A percentile compares a stretch with the other conserved stretches of the same genome.
These are phyloP conservation scores for Melastoma candidum DNA, from an alignment of 441 rosid genomes.

Conservation along the genomic window DNA sequence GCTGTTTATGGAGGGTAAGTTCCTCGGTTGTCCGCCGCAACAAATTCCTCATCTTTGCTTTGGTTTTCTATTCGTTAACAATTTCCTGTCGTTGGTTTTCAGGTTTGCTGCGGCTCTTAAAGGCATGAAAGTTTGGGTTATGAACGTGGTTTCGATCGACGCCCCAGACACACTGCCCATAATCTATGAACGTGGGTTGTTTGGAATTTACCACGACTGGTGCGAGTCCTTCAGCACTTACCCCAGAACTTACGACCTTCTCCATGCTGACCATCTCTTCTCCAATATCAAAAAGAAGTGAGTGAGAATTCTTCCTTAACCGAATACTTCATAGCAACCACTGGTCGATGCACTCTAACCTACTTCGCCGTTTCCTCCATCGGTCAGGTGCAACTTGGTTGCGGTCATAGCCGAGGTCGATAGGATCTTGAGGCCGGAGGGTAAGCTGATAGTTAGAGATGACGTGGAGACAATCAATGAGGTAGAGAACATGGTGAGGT, in stretches of 20 bases:
- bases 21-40: not conserved
- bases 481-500: slow-evolving; percentile 10
- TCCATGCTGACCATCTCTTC: slow-evolving; percentile 94
- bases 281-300: slow-evolving; percentile 69
- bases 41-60: not conserved
- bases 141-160: slow-evolving; percentile 81
- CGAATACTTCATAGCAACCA: no score
- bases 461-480: slow-evolving; percentile 5
- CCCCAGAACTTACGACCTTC: slow-evolving; percentile 89
- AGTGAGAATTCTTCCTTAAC: not conserved
- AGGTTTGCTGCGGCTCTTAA: slow-evolving; percentile 88
- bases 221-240: slow-evolving; percentile 91
- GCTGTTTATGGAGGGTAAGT: slow-evolving; percentile 91
- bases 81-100: slow-evolving; percentile 16
- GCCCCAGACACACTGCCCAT: slow-evolving; percentile 87
- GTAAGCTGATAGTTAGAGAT: slow-evolving; percentile 10
- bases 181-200: slow-evolving; percentile 84
- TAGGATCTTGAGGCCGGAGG: slow-evolving; percentile 14
- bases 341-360: no score
- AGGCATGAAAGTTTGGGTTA: slow-evolving; percentile 80
- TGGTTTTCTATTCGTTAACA: slow-evolving; percentile 12
- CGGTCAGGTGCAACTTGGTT: slow-evolving; percentile 11
- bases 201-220: slow-evolving; percentile 95
- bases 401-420: slow-evolving; percentile 8
- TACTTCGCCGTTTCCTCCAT: no score